Percentiles rank a stretch among this genome's conserved stretches.
phyloP scores from a whole-genome alignment of 345 rosid species.

The Balakata baccata region DNA sequence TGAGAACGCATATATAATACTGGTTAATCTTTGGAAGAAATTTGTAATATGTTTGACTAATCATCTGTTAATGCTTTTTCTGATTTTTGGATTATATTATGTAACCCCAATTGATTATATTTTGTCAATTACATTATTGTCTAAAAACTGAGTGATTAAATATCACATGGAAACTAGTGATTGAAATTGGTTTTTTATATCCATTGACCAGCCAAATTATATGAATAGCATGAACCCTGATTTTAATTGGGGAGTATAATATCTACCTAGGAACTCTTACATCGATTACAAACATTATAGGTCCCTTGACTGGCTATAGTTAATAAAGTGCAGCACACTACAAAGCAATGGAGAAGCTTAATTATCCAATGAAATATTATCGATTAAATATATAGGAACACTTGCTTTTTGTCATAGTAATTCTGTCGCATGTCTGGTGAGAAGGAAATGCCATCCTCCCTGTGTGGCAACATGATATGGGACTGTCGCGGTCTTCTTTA shows the following conservation, averaged over 20 bases:
- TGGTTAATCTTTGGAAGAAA: neutral
- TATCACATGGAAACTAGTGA: neutral
- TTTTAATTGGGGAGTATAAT: neutral
- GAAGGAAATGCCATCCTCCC: no score
- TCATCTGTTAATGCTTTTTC: no score
- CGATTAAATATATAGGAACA: neutral
- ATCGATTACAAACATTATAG: neutral
- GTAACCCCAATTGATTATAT: neutral
- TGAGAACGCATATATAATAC: no score
- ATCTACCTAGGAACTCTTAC: neutral
- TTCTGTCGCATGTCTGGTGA: no score
- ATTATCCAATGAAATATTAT: no score
- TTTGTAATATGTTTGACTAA: no score
- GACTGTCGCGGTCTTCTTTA: neutral
- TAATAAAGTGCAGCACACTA: no score
- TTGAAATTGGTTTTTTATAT: neutral
- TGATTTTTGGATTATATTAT: neutral
- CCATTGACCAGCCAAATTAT: neutral
- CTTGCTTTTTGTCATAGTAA: no score
- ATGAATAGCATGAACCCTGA: neutral
- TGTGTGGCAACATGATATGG: neutral
- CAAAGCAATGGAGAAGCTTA: no score
- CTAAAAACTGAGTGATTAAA: neutral
- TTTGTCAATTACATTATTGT: no score
- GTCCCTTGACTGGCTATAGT: no score